Base-by-base conservation (phyloP, 2,329 filamentous ascomycete genomes). In the Botrytis paeoniae region DNA sequence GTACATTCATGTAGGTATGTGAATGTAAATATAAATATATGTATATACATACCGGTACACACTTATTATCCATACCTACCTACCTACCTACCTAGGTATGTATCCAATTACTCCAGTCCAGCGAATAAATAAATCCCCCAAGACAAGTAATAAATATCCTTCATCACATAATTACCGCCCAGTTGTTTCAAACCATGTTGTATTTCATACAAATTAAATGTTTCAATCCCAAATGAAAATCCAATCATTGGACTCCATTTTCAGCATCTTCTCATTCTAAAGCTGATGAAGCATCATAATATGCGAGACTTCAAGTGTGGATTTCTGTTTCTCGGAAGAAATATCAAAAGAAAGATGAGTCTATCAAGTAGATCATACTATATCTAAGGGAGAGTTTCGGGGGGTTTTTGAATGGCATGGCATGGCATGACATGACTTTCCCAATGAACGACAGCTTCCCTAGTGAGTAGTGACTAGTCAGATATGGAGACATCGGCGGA, bases 211-310 rank as follows among this genome's bases (percentile, higher is more conserved):
- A 71, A 54, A 71, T 71, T 35, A 29, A 25, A 65, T 71, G 69
- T 71, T 65, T 71, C 60, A 71, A 71, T 64, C 8, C 12, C 32
- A 54, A 71, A 71, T 65, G 43, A 54, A 71, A 25, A 65, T 48
- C 29, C 63, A 65, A 65, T 65, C 63, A 37, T 20, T 29, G 37
- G 37, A 20, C 60, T 63, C 37, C 22, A 16, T 29, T 39, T n/a
- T 29, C 37, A 10, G 32, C n/a, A 20, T 20, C 14, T 16, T 29
- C 60, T 41, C 37, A 41, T 41, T 20, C 60, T 25, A 37, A 41
- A 39, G 25, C 37, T n/a, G 60, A 39, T 18, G 60, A 41, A 41
- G 25, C 60, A 63, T 63, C 60, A 29, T 20, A 10, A 29, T 43
- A 29, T 41, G 35, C 60, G 60, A 63, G 25, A 63, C 41, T 63